Conservation (phyloP, 1,284 basidiomycete genomes). For the Ceratobasidium sp. region DNA sequence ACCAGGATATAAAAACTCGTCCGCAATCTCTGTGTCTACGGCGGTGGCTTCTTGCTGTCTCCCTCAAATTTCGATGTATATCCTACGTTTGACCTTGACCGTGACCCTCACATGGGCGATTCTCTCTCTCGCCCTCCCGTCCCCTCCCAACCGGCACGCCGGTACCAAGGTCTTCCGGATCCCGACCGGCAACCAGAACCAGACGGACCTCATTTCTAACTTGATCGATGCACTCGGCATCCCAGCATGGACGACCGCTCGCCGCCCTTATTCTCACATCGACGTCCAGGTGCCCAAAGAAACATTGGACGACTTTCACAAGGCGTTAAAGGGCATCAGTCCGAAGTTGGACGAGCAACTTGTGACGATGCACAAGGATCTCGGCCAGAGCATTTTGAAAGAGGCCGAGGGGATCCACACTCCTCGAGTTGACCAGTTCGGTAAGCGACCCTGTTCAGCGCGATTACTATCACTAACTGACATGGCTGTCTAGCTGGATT, state of each 20-base stretch:
- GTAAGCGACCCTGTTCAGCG: too few species aligned
- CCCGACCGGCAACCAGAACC: slow-evolving; percentile 33
- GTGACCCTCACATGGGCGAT: slow-evolving; percentile 7
- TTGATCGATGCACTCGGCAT: slow-evolving; percentile 19
- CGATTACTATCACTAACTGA: too few species aligned
- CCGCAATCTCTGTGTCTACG: too few species aligned
- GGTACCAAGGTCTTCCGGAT: slow-evolving; percentile 38
- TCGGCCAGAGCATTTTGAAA: slow-evolving; percentile 12
- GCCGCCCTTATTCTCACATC: slow-evolving; percentile 14
- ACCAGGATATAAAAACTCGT: too few species aligned
- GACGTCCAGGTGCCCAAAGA: slow-evolving; percentile 36
- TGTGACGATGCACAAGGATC: slow-evolving; percentile 35
- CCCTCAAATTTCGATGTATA: too few species aligned
- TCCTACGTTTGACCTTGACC: not conserved
- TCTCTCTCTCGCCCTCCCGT: not conserved
- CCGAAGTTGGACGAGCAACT: slow-evolving; percentile 14
- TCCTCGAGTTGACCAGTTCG: not conserved
- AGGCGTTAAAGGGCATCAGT: slow-evolving; percentile 1
- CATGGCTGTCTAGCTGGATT: not conserved
- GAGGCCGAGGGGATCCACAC: slow-evolving; percentile 39
- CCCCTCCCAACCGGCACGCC: slow-evolving; percentile 12
- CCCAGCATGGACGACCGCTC: slow-evolving; percentile 21
- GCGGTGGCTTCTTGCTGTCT: too few species aligned
- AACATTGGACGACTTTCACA: slow-evolving; percentile 5
- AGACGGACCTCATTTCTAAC: slow-evolving; percentile 14